Base-by-base conservation (phyloP, 192 early-diverging fungal genomes). In the Irineochytrium annulatum region DNA sequence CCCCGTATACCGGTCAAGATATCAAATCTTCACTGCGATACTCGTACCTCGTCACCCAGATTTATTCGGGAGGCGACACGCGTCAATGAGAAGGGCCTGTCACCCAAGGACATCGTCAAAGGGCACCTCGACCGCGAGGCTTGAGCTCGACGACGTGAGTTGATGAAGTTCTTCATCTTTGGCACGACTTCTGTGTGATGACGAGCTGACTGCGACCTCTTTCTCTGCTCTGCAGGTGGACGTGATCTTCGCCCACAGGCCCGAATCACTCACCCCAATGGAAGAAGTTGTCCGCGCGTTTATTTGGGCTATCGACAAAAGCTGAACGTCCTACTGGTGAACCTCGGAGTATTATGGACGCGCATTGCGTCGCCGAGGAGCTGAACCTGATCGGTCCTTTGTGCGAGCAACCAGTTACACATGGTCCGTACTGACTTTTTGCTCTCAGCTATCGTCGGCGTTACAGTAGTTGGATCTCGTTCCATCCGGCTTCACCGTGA, bases 221-320 rank as follows among this genome's bases (percentile, higher is more conserved):
- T 24, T 0, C 35, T n/a, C 34, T 22, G 43, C 51, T 52, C 52
- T 74, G 73, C 39, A 16, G 16, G 71, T 70, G 6, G 75, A 90
- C 73, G 60, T 91, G 11, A 70, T 93, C 34, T 90, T 83, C 69
- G 91, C 91, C 20, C 91, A 93, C 63, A 73, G 91, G 28, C 90
- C 89, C 13, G 90, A 88, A 61, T 52, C 57, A 11, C 73, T 77
- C 54, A 86, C 82, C 31, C 89, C 89, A n/a, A 93, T 90, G 87
- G 86, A 89, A 58, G 90, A 93, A 68, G 81, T 82, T 37, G 90
- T 93, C 11, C 84, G 89, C 1, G 91, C 88, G 3, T 93, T 93
- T 65, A 90, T 91, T 64, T 78, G 75, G 71, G 76, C 87, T 17
- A 89, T 93, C 59, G 85, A 91, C 35, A 79, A 84, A 58, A 90